Percentiles rank a stretch among this genome's conserved stretches.
Conservation (phyloP, 2,329 filamentous ascomycete species). For the Rachicladosporium sp. region DNA sequence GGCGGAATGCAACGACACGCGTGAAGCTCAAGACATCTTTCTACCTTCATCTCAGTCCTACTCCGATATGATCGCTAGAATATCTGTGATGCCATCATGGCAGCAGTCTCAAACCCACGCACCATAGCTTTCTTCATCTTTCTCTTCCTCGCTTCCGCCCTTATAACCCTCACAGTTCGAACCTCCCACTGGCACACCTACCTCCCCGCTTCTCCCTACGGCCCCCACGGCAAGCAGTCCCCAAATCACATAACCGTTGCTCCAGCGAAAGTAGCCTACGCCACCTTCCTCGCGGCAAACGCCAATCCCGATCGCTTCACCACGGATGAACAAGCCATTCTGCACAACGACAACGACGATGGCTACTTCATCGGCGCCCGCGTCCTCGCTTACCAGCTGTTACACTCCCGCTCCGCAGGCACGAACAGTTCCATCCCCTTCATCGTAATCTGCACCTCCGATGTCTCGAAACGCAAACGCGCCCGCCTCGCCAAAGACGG, state of each 20-base stretch:
- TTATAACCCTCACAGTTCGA: constrained; percentile 20
- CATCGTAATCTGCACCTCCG: constrained; percentile 25
- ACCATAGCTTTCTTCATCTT: constrained; percentile 21
- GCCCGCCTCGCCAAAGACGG: constrained; percentile 24
- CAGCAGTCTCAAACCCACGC: constrained; percentile 12
- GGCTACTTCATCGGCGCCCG: constrained; percentile 25
- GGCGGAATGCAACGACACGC: no score
- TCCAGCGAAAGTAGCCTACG: constrained; percentile 23
- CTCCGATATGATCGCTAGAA: no score
- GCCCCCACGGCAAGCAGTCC: constrained; percentile 9
- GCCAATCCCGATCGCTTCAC: constrained; percentile 8
- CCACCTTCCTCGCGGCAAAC: constrained; percentile 25
- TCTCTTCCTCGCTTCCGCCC: constrained; percentile 23
- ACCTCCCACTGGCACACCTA: constrained; percentile 11
- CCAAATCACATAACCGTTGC: constrained; percentile 2
- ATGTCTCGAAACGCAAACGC: constrained; percentile 24
- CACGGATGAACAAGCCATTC: constrained; percentile 13
- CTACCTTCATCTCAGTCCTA: no score
- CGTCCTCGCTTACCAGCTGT: constrained; percentile 26
- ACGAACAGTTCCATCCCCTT: constrained; percentile 26
- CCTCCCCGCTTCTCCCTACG: constrained; percentile 8
- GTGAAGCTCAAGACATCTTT: no score
- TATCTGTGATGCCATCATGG: background rate
- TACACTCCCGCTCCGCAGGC: constrained; percentile 23
- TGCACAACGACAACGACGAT: constrained; percentile 20